phyloP scores from a whole-genome alignment of 75 land plant species.

The Ceratopteris richardii region DNA sequence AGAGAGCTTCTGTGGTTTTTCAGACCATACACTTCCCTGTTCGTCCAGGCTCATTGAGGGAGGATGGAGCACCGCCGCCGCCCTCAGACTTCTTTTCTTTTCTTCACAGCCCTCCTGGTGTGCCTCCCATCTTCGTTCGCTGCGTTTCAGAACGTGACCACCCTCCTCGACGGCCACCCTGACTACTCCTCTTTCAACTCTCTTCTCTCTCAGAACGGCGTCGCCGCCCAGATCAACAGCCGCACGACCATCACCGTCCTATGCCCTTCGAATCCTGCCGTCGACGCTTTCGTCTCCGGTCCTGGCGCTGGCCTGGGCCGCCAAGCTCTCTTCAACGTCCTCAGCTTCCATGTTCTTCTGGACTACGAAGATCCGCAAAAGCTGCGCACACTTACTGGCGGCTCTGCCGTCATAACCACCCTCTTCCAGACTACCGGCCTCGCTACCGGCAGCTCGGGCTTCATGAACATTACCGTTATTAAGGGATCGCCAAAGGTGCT shows the following conservation, averaged over 20 bases:
- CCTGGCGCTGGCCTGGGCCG: slow-evolving; percentile 8
- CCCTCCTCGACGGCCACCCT: slow-evolving; percentile 23
- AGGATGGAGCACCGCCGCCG: too few species aligned
- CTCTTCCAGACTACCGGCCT: slow-evolving; percentile 54
- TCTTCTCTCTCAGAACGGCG: slow-evolving; percentile 26
- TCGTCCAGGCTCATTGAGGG: too few species aligned
- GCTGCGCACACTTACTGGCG: slow-evolving; percentile 19
- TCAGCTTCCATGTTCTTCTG: slow-evolving; percentile 50
- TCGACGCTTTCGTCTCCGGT: slow-evolving; percentile 19
- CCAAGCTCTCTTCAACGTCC: slow-evolving; percentile 27
- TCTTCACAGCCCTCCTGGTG: neutral
- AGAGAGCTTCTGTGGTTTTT: too few species aligned
- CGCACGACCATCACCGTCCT: slow-evolving; percentile 52
- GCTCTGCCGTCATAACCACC: slow-evolving; percentile 36
- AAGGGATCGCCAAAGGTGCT: slow-evolving; percentile 10
- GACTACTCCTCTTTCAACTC: slow-evolving; percentile 39
- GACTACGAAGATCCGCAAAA: slow-evolving; percentile 51
- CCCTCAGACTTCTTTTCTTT: neutral
- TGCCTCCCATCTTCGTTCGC: neutral
- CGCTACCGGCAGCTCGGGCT: slow-evolving; percentile 37
- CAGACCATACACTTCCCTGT: too few species aligned
- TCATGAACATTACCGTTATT: slow-evolving; percentile 36
- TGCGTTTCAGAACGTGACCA: slow-evolving; percentile 26
- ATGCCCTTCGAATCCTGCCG: slow-evolving; percentile 22
- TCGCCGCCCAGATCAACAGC: slow-evolving; percentile 34